Evolutionary conservation across 805 yeast species (phyloP).

Genomic region (Yamadazyma ubonensis): DNA sequence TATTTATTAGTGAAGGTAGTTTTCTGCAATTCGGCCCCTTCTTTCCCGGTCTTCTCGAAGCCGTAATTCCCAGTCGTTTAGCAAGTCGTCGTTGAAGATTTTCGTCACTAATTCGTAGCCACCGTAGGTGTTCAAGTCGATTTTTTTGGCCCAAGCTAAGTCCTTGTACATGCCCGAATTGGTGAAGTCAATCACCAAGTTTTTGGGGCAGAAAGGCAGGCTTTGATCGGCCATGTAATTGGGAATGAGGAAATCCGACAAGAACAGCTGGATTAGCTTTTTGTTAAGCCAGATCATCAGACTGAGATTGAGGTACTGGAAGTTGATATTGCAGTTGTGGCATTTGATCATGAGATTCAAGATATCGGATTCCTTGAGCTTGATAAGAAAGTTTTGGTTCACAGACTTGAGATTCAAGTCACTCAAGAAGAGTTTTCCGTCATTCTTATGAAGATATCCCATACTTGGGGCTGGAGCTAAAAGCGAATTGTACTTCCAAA

Average conservation of each 20-base stretch:
- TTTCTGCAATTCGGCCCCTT: constrained; percentile 45
- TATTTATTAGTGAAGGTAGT: constrained; percentile 29
- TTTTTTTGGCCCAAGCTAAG: constrained; percentile 38
- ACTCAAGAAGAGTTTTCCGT: constrained; percentile 36
- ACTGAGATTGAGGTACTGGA: constrained; percentile 40
- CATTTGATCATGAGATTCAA: constrained; percentile 26
- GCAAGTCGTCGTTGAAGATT: constrained; percentile 31
- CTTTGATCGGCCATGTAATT: constrained; percentile 9
- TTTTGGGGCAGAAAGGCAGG: constrained; percentile 11
- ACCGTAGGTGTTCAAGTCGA: constrained; percentile 24
- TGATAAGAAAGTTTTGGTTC: constrained; percentile 29
- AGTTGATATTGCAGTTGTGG: constrained; percentile 22
- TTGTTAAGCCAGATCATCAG: constrained; percentile 51
- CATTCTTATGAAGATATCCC: constrained; percentile 29
- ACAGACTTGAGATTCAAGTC: constrained; percentile 43
- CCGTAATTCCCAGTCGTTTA: constrained; percentile 29
- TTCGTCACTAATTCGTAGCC: constrained; percentile 29
- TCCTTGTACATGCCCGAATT: constrained; percentile 47
- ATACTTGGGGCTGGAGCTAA: constrained; percentile 38
- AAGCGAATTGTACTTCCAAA: constrained; percentile 36
- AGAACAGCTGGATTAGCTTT: constrained; percentile 32
- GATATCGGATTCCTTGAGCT: constrained; percentile 33
- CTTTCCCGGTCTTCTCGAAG: constrained; percentile 33
- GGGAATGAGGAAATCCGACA: constrained; percentile 27
- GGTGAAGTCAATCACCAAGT: constrained; percentile 36